Evolutionary conservation across 1,284 basidiomycete genomes (phyloP).

Genomic region (Pseudozyma tsukubaensis): DNA sequence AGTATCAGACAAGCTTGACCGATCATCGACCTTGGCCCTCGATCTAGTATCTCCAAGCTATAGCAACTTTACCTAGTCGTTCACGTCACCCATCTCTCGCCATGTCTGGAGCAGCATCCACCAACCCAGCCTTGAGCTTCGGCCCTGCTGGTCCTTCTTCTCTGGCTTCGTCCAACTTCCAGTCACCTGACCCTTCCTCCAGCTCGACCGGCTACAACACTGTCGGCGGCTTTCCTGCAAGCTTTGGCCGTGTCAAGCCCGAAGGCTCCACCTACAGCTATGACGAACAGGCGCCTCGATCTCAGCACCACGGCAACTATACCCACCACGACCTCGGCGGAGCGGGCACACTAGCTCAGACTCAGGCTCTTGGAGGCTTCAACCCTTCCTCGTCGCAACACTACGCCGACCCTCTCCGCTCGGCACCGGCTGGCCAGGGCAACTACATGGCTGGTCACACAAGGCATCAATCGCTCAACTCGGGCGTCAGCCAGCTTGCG

Average conservation of each 20-base stretch:
- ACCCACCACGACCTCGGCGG: conserved; percentile 45
- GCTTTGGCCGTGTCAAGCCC: conserved; percentile 36
- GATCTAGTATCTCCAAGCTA: neutral
- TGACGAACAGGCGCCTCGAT: conserved; percentile 50
- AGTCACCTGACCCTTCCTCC: conserved; percentile 40
- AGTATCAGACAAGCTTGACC: neutral
- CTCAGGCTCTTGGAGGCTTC: conserved; percentile 40
- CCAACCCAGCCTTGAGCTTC: conserved; percentile 44
- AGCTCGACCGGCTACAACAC: conserved; percentile 31
- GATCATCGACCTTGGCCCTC: neutral
- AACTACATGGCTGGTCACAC: conserved; percentile 32
- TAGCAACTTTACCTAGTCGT: neutral
- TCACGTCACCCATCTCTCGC: neutral
- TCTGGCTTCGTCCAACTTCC: conserved; percentile 25
- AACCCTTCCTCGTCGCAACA: conserved; percentile 34
- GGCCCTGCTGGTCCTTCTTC: conserved; percentile 32
- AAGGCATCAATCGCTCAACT: conserved; percentile 43
- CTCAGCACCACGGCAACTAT: conserved; percentile 48
- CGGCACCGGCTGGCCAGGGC: conserved; percentile 7
- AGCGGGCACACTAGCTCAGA: conserved; percentile 30
- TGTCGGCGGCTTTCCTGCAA: conserved; percentile 26
- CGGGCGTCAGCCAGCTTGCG: conserved; percentile 39
- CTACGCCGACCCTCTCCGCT: conserved; percentile 22
- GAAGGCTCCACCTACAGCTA: conserved; percentile 34
- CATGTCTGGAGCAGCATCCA: conserved; percentile 49